phyloP scores from a whole-genome alignment of 495 filamentous ascomycete genomes.

The Hypoxylon cercidicola region DNA sequence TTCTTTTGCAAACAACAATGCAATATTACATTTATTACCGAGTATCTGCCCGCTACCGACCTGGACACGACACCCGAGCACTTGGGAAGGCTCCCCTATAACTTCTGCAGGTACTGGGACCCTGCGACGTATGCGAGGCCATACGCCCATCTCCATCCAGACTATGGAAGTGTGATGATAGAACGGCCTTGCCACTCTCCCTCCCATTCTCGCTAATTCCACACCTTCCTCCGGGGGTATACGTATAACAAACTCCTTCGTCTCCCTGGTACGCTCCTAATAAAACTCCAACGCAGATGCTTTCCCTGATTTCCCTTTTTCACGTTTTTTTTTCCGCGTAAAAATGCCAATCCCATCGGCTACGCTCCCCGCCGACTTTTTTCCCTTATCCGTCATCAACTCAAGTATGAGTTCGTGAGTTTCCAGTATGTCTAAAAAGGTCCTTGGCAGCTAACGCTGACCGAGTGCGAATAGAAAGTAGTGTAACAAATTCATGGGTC shows the following conservation, averaged over 20 bases:
- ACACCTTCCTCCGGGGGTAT: slow-evolving; percentile 32
- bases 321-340: slow-evolving; percentile 24
- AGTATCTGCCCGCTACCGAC: slow-evolving; percentile 11
- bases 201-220: background rate
- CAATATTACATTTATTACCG: slow-evolving; percentile 16
- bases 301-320: slow-evolving; percentile 31
- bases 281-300: slow-evolving; percentile 40
- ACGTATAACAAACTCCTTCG: slow-evolving; percentile 44
- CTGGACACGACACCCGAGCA: no score
- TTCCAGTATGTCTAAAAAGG: slow-evolving; percentile 39
- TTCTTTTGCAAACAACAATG: background rate
- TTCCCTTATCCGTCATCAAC: slow-evolving; percentile 24
- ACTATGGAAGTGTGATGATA: no score
- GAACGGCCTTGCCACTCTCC: background rate
- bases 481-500: slow-evolving; percentile 13
- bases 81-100: no score
- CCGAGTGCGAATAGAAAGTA: slow-evolving; percentile 18
- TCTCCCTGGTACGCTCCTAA: slow-evolving; percentile 22
- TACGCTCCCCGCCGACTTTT: slow-evolving; percentile 5
- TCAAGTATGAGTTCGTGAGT: slow-evolving; percentile 30
- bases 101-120: no score
- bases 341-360: slow-evolving; percentile 28
- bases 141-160: no score
- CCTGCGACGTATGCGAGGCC: background rate
- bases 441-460: background rate